These are phyloP conservation scores for Penicillium herquei DNA, from an alignment of 495 filamentous ascomycete species.

Conservation along the genomic window DNA sequence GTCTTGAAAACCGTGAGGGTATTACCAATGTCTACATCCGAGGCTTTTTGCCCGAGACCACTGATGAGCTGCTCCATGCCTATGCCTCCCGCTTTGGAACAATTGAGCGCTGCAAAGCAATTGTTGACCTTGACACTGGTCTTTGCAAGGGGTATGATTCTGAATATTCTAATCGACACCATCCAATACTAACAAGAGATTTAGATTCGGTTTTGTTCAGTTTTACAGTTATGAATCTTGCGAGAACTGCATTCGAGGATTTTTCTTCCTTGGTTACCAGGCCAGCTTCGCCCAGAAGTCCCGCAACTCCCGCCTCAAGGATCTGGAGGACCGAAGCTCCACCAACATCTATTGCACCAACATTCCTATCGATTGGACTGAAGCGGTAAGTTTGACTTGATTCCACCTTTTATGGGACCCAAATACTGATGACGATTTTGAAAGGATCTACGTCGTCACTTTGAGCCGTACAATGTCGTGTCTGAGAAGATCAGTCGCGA, in stretches of 20 bases:
- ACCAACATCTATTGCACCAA: slow-evolving; percentile 98
- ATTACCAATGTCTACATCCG: slow-evolving; percentile 98
- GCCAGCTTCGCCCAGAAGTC: slow-evolving; percentile 97
- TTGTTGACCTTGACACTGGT: slow-evolving; percentile 87
- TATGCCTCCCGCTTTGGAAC: slow-evolving; percentile 86
- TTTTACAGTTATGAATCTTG: slow-evolving; percentile 85
- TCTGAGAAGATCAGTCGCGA: slow-evolving; percentile 94
- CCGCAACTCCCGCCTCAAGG: slow-evolving; percentile 93
- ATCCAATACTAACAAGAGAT: slow-evolving; percentile 16
- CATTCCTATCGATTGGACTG: slow-evolving; percentile 83
- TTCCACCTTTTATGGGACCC: neutral
- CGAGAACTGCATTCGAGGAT: slow-evolving; percentile 93
- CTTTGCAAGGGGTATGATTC: slow-evolving; percentile 84
- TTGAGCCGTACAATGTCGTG: slow-evolving; percentile 77
- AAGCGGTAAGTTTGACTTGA: slow-evolving; percentile 59
- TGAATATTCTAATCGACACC: neutral
- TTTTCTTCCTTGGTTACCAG: slow-evolving; percentile 91
- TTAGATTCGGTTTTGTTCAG: slow-evolving; percentile 93
- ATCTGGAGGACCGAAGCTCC: slow-evolving; percentile 77
- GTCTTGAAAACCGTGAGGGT: slow-evolving; percentile 81
- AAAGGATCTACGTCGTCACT: slow-evolving; percentile 49
- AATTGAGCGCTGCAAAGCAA: slow-evolving; percentile 93
- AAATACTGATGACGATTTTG: slow-evolving; percentile 8
- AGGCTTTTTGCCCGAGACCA: slow-evolving; percentile 89
- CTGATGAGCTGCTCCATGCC: slow-evolving; percentile 79